Evolutionary conservation across 2,329 filamentous ascomycete genomes (phyloP), one percentile per base, ranked within the genome.

Genomic region (Samsoniella hepiali): DNA sequence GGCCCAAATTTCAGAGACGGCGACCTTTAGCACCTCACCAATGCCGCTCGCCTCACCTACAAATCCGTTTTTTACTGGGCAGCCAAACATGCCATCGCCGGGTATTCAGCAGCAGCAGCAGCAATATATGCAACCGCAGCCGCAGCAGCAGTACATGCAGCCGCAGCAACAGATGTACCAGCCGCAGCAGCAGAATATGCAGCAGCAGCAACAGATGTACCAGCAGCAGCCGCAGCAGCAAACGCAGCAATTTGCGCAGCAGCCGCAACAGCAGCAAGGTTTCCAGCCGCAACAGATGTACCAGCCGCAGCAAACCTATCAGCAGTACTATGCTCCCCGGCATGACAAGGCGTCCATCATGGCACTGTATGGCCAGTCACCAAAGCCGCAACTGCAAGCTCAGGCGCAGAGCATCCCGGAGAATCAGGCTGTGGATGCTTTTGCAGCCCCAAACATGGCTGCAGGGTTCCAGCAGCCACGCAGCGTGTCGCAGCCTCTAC

Each of bases 341-440:
- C 82, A 87, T 36, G 86, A 92, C 69, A 93, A 90, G 67, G 85
- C 84, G 3, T 88, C 88, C 5, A 94, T 95, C 64, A 80, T 94
- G 73, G 88, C 91, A 6, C 76, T 95, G 11, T 94, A 91, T 75
- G 87, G 85, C 71, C 84, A 88, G 45, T 81, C 84, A 8, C 82
- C 86, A 57, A 74, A 72, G 32, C 68, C 67, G 9, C 71, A 69
- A 32, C 69, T 72, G 61, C 71, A 72, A 34, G 55, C 66, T 55
- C 67, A 71, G 38, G 67, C 69, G 13, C 65, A 70, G 10, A 72
- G 67, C 55, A 74, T 74, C 36, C 68, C 71, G 5, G 71, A 73
- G 54, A 73, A 70, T 54, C 71, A 74, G 38, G 57, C 64, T 38
- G 64, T 69, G 10, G 69, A 69, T 57, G 55, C 70, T 22, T 55